Evolutionary conservation across 2,329 filamentous ascomycete genomes (phyloP), one percentile per base, ranked within the genome.

Genomic region (Geoglossum cookeanum): DNA sequence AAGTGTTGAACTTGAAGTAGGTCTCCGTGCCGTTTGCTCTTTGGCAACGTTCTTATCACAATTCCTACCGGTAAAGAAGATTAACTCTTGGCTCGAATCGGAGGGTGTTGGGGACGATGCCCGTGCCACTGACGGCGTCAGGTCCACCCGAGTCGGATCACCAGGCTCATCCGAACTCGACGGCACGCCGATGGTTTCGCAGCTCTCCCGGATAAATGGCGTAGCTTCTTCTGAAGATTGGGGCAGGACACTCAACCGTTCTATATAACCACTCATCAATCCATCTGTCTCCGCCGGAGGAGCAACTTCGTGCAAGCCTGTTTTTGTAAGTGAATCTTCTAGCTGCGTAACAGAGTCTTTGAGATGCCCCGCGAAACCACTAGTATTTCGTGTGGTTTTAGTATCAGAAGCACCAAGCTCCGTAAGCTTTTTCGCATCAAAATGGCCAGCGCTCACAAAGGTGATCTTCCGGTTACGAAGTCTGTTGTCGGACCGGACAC

Each of bases 1-100:
- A 15, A 66, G 68, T n/a, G 33, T 22, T 33, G 30, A 56, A n/a
- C 55, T 32, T 17, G 55, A n/a, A 49, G 15, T 53, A 35, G 33
- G 17, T 49, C 33, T 37, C 22, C 35, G 30, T 32, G 29, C 42
- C 7, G 30, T 11, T 13, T 30, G 42, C 29, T 33, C n/a, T 4
- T 57, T 51, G n/a, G 39, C 33, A 11, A 15, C 1, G 27, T n/a
- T 22, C n/a, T 33, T 33, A 22, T 29, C 56, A 58, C 58, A 61
- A 57, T 70, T 69, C 57, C 81, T 74, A 44, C 81, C 81, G 58
- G 73, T 76, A 65, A 86, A 87, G 0, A 87, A 64, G 52, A 89
- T 80, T 4, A 87, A 72, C 61, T 95, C 87, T 53, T 86, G 85
- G 63, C 83, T 85, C 0, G 84, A 86, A 61, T 80, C 75, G 0